Base-by-base conservation (phyloP, 805 yeast species). In the Metschnikowia shivogae region DNA sequence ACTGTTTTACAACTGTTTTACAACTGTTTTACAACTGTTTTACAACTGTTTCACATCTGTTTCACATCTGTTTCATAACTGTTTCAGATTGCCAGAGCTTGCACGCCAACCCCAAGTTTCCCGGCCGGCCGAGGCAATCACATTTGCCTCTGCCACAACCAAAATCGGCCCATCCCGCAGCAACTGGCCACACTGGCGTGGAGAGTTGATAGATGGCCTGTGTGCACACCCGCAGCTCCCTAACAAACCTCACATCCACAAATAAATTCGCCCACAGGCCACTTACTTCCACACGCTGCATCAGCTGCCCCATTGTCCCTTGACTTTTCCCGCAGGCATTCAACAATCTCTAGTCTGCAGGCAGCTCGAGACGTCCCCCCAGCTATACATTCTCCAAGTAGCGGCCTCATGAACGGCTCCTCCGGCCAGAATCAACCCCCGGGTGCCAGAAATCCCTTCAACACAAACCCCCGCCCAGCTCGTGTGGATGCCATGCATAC, bases 401-500 rank as follows among this genome's bases (percentile, higher is more conserved):
- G 29, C 30, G 22, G 42, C 42, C 28, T 5, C 24, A 39, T 39
- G 42, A 39, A 22, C 30, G 42, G 28, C 28, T 39, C 42, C 11
- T 39, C 42, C 28, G 30, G 24, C 22, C 35, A 30, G 22, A 30
- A 30, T 10, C 42, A n/a, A 26, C 35, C 12, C 22, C 32, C 42
- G 13, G 42, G 42, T 28, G 36, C 42, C 42, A 32, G 22, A 6
- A 39, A 39, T 13, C 42, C 42, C 24, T 39, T 39, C 42, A 39
- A 39, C 36, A 30, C 30, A 39, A 39, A 39, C 36, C 30, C 36
- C 7, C 36, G 36, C 14, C 14, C 36, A 13, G 14, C 29, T 14
- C 20, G 35, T 20, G 19, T 20, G 1, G 42, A 30, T 13, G 9
- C 42, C 22, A 32, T 46, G 27, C 53, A 69, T 45, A 71, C 76